Evolutionary conservation across 805 yeast species (phyloP).

Genomic region (Soucietia sequanensis): DNA sequence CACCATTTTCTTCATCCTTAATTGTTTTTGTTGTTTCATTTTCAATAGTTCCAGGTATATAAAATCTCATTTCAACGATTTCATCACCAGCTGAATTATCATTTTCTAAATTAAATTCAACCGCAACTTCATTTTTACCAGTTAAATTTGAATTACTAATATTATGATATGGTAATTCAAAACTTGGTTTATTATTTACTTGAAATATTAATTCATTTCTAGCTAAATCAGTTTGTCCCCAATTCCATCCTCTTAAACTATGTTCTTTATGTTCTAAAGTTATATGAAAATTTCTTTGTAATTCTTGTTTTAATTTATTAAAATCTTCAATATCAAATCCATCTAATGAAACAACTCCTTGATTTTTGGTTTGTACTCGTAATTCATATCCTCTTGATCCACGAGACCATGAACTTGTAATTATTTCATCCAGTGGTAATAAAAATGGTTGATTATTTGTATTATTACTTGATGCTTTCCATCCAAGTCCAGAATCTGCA

Average conservation of each 20-base stretch:
- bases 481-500: constrained; percentile 96
- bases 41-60: constrained; percentile 82
- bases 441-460: constrained; percentile 64
- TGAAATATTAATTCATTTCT: constrained; percentile 86
- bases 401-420: constrained; percentile 84
- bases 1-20: constrained; percentile 26
- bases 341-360: constrained; percentile 83
- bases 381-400: constrained; percentile 91
- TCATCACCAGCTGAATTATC: constrained; percentile 82
- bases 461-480: constrained; percentile 70
- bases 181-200: constrained; percentile 83
- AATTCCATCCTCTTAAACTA: constrained; percentile 97
- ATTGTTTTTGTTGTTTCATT: constrained; percentile 33
- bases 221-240: constrained; percentile 95
- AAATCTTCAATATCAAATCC: constrained; percentile 90
- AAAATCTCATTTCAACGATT: constrained; percentile 89
- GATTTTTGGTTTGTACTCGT: constrained; percentile 83
- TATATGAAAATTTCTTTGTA: constrained; percentile 71
- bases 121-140: constrained; percentile 89
- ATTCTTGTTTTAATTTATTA: constrained; percentile 74
- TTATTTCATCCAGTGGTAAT: constrained; percentile 81
- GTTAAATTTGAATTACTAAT: constrained; percentile 85
- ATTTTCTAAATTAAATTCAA: constrained; percentile 70
- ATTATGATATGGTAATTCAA: constrained; percentile 82
- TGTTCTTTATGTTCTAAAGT: constrained; percentile 84